Base-by-base conservation (phyloP, 768 basidiomycete species). In the Cyclocybe aegerita region DNA sequence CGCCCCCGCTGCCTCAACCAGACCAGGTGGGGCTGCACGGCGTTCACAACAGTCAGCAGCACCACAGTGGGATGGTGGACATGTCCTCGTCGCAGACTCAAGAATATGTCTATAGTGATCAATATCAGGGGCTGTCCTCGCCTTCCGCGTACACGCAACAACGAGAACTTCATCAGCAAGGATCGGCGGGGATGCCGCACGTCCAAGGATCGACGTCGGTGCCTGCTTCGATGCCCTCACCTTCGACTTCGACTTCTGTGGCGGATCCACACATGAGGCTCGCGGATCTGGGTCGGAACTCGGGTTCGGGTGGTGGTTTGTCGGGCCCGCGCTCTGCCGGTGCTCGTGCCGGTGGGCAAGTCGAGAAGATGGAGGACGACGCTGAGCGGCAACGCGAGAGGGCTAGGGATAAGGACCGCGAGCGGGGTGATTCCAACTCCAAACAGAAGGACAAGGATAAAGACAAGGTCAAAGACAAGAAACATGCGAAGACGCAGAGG, bases 401-500 rank as follows among this genome's bases (percentile, higher is more conserved):
- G 10, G 46, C 4, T 11, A 35, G 39, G 1, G 46, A 38, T 7
- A 48, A 48, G 46, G 46, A 38, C 23, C 23, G 23, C 11, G 43
- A 32, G n/a, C 43, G 36, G 31, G 33, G 31, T 14, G 10, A 23
- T 23, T 23, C 23, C 23, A 23, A 23, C 4, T 23, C 23, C 23
- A 23, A 23, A 23, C 3, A 23, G 23, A 39, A 43, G 16, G 54
- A 50, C 36, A 49, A 44, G 23, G 63, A 60, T 39, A 57, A 51
- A 53, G 58, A 49, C 40, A 51, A 50, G 44, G 65, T 61, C 39
- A 61, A 60, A 43, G 75, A 73, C 52, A 73, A 71, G 44, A 77
- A 74, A 48, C 66, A 72, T 34, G 53, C 64, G 46, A 78, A 77
- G 68, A 79, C 74, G 55, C 15, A 35, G 1, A 59, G 60, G 43